phyloP scores from a whole-genome alignment of 345 rosid species.

The Salix koriyanagi region DNA sequence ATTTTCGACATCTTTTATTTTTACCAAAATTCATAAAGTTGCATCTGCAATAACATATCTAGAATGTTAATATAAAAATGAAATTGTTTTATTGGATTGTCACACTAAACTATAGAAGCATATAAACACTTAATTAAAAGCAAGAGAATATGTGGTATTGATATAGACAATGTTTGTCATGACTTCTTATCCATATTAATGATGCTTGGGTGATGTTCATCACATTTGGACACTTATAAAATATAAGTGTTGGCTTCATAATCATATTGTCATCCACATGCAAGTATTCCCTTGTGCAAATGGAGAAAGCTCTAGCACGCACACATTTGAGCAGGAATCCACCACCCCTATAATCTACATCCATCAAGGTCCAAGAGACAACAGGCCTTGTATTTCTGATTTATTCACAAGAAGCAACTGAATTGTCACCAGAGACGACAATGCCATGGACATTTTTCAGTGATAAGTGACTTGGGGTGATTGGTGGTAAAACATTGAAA shows the following conservation, averaged over 20 bases:
- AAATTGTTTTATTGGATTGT: neutral
- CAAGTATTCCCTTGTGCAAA: neutral
- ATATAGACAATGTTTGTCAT: neutral
- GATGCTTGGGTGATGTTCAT: neutral
- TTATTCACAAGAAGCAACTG: neutral
- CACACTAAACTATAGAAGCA: neutral
- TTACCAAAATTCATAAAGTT: slow-evolving; percentile 48
- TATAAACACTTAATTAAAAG: neutral
- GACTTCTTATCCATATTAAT: too few relatives aligned
- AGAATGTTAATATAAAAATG: neutral
- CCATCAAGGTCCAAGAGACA: neutral
- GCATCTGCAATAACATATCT: slow-evolving; percentile 40
- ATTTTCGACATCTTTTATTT: slow-evolving; percentile 41
- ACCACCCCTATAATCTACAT: neutral
- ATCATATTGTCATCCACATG: neutral
- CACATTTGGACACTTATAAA: neutral
- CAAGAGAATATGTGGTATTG: neutral
- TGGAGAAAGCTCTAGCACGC: neutral
- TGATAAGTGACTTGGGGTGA: neutral
- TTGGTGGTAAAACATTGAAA: neutral
- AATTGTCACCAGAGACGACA: neutral
- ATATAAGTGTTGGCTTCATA: neutral
- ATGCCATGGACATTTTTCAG: neutral
- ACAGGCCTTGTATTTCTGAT: neutral
- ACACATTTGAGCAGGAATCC: neutral